phyloP scores from a whole-genome alignment of 2,329 filamentous ascomycete species.

The Samsoniella hepiali region DNA sequence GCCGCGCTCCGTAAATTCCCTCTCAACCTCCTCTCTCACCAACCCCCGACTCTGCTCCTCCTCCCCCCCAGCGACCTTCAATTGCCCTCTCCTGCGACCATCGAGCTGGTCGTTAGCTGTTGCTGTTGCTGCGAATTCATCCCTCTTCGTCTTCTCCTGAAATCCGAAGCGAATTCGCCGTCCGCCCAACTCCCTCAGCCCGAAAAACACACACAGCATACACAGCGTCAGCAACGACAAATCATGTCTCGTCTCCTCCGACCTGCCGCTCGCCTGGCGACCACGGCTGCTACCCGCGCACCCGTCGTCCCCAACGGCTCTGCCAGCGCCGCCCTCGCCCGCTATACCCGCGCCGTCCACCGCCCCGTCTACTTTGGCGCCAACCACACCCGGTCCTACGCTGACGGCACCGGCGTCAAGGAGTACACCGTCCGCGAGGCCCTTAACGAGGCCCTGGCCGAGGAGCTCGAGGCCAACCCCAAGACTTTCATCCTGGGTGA shows the following conservation, averaged over 20 bases:
- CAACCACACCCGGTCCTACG: constrained; percentile 45
- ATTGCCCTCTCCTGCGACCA: neutral
- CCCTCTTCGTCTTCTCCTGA: neutral
- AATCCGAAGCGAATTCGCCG: neutral
- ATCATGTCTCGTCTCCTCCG: constrained; percentile 52
- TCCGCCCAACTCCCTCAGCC: neutral
- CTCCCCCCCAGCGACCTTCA: neutral
- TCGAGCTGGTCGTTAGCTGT: constrained; percentile 11
- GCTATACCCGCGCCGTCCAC: constrained; percentile 37
- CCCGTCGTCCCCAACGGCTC: constrained; percentile 28
- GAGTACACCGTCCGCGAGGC: constrained; percentile 97
- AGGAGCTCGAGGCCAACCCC: constrained; percentile 90
- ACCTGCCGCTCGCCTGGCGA: constrained; percentile 48
- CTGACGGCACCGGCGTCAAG: constrained; percentile 64
- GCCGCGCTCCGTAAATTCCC: constrained; percentile 20
- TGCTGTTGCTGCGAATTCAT: constrained; percentile 5
- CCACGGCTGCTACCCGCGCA: constrained; percentile 31
- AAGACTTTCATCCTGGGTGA: constrained; percentile 97
- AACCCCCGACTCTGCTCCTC: neutral
- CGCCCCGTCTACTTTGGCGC: constrained; percentile 38
- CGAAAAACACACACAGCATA: neutral
- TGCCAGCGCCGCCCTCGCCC: constrained; percentile 35
- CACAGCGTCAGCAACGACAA: constrained; percentile 15
- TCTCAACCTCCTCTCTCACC: constrained; percentile 15
- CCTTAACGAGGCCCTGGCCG: constrained; percentile 93